Conservation (phyloP, 73 alveolate genomes). For the Effrenium voratum region DNA sequence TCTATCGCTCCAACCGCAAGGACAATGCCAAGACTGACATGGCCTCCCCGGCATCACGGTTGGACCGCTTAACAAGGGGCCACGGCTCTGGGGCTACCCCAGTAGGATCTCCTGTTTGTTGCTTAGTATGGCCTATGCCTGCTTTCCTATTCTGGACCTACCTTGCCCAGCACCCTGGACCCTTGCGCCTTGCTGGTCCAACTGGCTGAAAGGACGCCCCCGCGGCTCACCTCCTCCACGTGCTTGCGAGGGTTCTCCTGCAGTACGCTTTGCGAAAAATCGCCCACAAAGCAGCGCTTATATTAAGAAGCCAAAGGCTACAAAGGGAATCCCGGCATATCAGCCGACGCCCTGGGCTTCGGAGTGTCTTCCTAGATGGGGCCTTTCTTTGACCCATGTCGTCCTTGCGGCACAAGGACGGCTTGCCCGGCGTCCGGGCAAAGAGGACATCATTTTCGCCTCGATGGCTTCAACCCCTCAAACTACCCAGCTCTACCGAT, state of each 20-base stretch:
- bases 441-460: too few species aligned
- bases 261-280: background rate
- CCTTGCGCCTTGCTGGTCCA: conserved; percentile 79
- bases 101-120: background rate
- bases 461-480: too few species aligned
- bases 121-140: background rate
- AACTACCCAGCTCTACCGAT: background rate
- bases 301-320: background rate
- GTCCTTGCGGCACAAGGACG: too few species aligned
- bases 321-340: background rate
- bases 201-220: conserved; percentile 40
- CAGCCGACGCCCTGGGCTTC: too few species aligned
- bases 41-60: too few species aligned
- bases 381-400: too few species aligned
- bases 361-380: too few species aligned
- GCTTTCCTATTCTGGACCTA: background rate
- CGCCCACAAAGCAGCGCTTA: background rate
- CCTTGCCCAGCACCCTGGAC: too few species aligned
- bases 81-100: background rate
- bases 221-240: conserved; percentile 33
- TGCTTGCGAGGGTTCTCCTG: conserved; percentile 57
- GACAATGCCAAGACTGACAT: too few species aligned
- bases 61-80: background rate
- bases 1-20: too few species aligned
- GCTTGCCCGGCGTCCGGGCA: too few species aligned